These are phyloP conservation scores for Herpetospermum pedunculosum DNA, from an alignment of 306 rosid genomes.

Conservation along the genomic window DNA sequence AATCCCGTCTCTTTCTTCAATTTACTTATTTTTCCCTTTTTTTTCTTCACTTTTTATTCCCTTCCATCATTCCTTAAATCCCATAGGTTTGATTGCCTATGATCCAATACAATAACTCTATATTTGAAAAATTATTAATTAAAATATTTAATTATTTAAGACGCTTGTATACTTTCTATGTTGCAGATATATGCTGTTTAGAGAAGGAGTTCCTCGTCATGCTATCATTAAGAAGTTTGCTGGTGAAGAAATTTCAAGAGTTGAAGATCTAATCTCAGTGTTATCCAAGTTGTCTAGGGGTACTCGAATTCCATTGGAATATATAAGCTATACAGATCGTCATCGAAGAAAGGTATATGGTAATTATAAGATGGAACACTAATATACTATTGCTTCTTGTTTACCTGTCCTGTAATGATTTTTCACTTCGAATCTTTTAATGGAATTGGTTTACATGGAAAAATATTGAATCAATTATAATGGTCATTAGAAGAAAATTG, in stretches of 20 bases:
- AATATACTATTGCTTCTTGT: background rate
- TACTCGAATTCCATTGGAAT: conserved; percentile 81
- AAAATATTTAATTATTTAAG: background rate
- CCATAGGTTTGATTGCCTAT: background rate
- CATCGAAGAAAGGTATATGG: conserved; percentile 72
- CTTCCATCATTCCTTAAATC: background rate
- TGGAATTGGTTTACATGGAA: background rate
- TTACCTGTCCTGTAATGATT: background rate
- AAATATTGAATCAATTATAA: too few species aligned
- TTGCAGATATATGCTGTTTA: conserved; percentile 80
- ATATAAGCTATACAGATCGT: conserved; percentile 66
- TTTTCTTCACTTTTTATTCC: background rate
- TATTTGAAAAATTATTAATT: background rate
- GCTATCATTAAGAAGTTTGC: conserved; percentile 91
- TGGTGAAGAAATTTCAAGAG: conserved; percentile 67
- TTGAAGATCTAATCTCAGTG: conserved; percentile 61
- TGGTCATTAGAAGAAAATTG: too few species aligned
- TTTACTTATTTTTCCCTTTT: background rate
- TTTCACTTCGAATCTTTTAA: background rate
- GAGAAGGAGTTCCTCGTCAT: conserved; percentile 95
- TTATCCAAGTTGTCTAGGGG: conserved; percentile 76
- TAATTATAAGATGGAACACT: background rate
- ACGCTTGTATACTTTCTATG: conserved; percentile 8
- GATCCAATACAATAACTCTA: background rate
- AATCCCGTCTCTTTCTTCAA: conserved; percentile 4